These are phyloP conservation scores for Xylaria sp. DNA, from an alignment of 2,329 filamentous ascomycete genomes.

Conservation along the genomic window DNA sequence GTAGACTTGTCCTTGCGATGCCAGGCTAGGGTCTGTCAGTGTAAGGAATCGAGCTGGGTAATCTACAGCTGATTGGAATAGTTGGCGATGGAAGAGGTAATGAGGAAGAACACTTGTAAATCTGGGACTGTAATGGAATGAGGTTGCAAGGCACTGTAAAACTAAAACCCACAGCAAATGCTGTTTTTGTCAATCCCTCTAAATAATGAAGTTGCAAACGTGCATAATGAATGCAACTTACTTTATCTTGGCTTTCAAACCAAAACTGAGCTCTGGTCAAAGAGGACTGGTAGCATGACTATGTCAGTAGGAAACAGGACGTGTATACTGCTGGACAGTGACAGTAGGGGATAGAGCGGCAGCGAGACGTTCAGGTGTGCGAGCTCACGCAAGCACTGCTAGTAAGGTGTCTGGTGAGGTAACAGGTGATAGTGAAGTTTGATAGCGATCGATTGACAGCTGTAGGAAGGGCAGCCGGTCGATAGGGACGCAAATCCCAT, in stretches of 20 bases:
- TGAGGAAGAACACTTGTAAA: not conserved
- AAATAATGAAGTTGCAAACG: not conserved
- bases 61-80: not conserved
- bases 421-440: not conserved
- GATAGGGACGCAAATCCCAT: not conserved
- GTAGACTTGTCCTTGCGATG: not conserved
- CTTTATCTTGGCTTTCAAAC: not conserved
- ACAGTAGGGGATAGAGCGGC: not conserved
- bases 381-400: not conserved
- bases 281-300: not conserved
- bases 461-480: not conserved
- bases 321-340: not conserved
- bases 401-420: not conserved
- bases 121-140: too few relatives aligned
- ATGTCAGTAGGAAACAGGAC: not conserved
- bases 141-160: not conserved
- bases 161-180: not conserved
- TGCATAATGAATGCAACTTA: conserved; percentile 8
- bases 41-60: not conserved
- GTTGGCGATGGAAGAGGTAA: not conserved
- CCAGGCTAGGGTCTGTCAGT: not conserved
- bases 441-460: not conserved
- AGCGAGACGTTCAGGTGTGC: not conserved
- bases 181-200: not conserved
- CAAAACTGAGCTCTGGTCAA: not conserved